These are phyloP conservation scores for Mycosphaerelloides madeirae DNA, from an alignment of 2,329 filamentous ascomycete genomes.

Conservation along the genomic window DNA sequence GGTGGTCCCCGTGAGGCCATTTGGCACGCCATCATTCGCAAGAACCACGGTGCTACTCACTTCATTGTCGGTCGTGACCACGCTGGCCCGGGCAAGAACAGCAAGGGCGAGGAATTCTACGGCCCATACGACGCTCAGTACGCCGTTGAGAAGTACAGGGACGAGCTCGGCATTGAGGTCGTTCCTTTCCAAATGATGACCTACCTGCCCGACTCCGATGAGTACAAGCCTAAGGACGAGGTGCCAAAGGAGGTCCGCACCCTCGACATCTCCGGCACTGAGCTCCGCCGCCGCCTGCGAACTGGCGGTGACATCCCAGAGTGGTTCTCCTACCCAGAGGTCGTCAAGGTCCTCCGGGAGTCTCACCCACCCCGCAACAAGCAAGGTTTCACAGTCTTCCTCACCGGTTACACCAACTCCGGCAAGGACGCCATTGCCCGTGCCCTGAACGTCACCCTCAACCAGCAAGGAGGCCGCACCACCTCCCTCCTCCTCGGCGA, in stretches of 20 bases:
- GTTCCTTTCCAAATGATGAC: conserved; percentile 99
- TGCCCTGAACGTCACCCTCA: conserved; percentile 91
- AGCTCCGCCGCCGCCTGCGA: conserved; percentile 85
- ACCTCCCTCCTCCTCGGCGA: conserved; percentile 94
- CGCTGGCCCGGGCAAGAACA: conserved; percentile 97
- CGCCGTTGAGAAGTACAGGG: conserved; percentile 91
- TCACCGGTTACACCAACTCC: conserved; percentile 93
- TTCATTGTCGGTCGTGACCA: conserved; percentile 99
- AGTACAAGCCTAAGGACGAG: conserved; percentile 91
- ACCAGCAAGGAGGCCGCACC: conserved; percentile 93
- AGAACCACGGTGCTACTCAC: conserved; percentile 98
- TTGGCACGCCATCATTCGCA: conserved; percentile 99
- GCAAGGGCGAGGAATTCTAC: conserved; percentile 93
- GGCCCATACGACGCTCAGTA: conserved; percentile 96
- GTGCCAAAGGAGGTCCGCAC: conserved; percentile 79
- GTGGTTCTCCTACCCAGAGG: conserved; percentile 99
- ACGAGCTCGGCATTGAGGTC: conserved; percentile 96
- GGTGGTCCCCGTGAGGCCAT: conserved; percentile 95
- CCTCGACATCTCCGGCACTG: conserved; percentile 54
- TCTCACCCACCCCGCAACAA: conserved; percentile 85
- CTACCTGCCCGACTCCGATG: conserved; percentile 93
- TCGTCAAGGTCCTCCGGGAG: conserved; percentile 92
- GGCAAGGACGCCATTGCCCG: conserved; percentile 97
- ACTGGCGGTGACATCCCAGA: conserved; percentile 93
- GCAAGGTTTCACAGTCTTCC: conserved; percentile 97